Base-by-base conservation (phyloP, 2,329 filamentous ascomycete species). In the Neurospora crassa region DNA sequence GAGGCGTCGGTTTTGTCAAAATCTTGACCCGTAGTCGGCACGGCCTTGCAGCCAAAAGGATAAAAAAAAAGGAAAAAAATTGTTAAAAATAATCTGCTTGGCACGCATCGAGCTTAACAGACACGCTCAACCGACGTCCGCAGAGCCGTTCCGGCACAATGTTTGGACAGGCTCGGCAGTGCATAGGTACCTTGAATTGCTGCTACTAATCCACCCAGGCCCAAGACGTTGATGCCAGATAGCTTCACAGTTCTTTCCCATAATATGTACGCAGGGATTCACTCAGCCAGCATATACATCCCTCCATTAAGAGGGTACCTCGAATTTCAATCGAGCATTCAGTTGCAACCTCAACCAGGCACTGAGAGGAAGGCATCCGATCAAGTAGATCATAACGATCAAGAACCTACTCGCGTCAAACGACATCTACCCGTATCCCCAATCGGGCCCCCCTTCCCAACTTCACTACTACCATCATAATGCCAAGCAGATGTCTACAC, bases 361-460 rank as follows among this genome's bases (percentile, higher is more conserved):
- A 20, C 45, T 47, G 11, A 7, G 45, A 24, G 45, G 45, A 14
- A 24, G 45, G 24, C n/a, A 24, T 3, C 45, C 1, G 4, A 20
- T 24, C 45, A 24, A 20, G n/a, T 24, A 6, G 43, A 53, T 24
- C 6, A 53, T 4, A 68, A 83, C 79, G 34, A 40, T 53, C 43
- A 40, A 69, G 40, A 40, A 29, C 67, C 47, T 47, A 24, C 83
- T 45, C 42, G 42, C 42, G 42, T 45, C n/a, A 45, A 45, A 8
- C 8, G 18, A 43, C 45, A 14, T 59, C 6, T 59, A 29, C 20
- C 18, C 53, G 3, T 12, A 29, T 37, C 53, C 24, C 34, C 24
- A 29, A 5, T 37, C 29, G 29, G 29, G 29, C 53, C 53, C 37
- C 53, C 53, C n/a, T 34, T 18, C 16, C 29, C 29, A 37, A 14